Evolutionary conservation across 2,329 filamentous ascomycete species (phyloP), one percentile per base, ranked within the genome.

Genomic region (Microcyclospora tardicrescens): DNA sequence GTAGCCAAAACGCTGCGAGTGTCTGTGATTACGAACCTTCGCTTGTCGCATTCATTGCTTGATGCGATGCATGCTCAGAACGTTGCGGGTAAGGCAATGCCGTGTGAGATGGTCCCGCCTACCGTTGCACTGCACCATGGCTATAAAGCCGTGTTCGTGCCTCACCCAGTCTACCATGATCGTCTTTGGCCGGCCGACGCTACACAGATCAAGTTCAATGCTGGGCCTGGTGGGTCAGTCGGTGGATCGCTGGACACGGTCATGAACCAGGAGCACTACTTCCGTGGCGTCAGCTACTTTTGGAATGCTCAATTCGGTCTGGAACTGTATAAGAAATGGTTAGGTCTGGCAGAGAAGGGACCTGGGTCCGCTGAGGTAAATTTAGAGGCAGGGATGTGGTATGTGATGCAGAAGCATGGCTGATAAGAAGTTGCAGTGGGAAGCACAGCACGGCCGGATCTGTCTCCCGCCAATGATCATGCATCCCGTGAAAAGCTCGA

Each of bases 31-130:
- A 89, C 87, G 0, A 80, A 86, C 0, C 81, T 81, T 1, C 77
- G 89, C 38, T 81, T 96, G 64, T 91, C 82, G 10, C 77, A 79
- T 35, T 77, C 77, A 34, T 75, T 95, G 35, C 71, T 96, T 11
- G 67, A 78, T 44, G 80, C 80, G 13, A 96, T 96, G 89, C 89
- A 96, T 66, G 74, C 77, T 39, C 86, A 94, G 65, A 94, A 87
- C 24, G 73, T 84, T 52, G 79, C 81, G 55, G 87, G 86, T 51
- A 83, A 93, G 61, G 83, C 84, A 47, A 93, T 91, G 66, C 93
- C 93, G 58, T 84, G 86, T 0, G 89, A 96, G 61, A 95, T 95
- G 87, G 95, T 85, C 85, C 84, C 87, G 0, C 80, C 81, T 1
- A 91, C 83, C 0, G 78, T 84, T 1, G 84, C 87, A 1, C 71